phyloP scores from a whole-genome alignment of 495 filamentous ascomycete genomes.

The Penicillium cataractarum region DNA sequence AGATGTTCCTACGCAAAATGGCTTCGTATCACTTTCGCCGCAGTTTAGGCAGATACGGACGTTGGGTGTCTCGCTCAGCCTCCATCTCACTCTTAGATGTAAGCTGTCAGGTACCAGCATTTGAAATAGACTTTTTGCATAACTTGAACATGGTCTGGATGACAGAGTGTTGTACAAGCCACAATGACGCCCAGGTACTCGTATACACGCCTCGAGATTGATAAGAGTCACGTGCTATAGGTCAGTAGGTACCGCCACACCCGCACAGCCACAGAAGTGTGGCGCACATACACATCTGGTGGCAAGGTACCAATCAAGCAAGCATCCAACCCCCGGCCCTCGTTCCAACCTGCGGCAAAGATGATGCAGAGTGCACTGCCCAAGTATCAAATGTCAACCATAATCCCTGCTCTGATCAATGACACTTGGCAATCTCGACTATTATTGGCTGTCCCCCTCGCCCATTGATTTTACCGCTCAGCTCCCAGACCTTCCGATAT shows the following conservation, averaged over 20 bases:
- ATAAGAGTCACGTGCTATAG: not conserved
- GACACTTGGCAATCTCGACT: not conserved
- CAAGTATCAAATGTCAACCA: not conserved
- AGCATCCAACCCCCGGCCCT: not conserved
- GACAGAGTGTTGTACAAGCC: not conserved
- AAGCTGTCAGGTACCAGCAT: not conserved
- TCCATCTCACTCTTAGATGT: not conserved
- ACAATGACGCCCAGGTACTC: not conserved
- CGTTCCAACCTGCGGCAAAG: not conserved
- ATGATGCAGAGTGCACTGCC: not conserved
- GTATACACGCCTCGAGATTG: not conserved
- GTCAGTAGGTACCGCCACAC: not conserved
- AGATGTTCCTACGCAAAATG: not conserved
- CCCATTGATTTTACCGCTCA: not conserved
- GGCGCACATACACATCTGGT: not conserved
- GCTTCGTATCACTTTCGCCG: not conserved
- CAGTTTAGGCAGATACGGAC: not conserved
- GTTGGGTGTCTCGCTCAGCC: not conserved
- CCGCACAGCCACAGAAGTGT: not conserved
- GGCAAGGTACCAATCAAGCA: not conserved
- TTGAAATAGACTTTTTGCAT: not conserved
- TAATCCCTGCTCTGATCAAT: not conserved
- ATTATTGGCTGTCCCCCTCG: not conserved
- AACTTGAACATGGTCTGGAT: not conserved
- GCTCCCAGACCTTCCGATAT: not conserved